phyloP scores from a whole-genome alignment of 2,329 filamentous ascomycete species.

The Diaporthe ampelina region DNA sequence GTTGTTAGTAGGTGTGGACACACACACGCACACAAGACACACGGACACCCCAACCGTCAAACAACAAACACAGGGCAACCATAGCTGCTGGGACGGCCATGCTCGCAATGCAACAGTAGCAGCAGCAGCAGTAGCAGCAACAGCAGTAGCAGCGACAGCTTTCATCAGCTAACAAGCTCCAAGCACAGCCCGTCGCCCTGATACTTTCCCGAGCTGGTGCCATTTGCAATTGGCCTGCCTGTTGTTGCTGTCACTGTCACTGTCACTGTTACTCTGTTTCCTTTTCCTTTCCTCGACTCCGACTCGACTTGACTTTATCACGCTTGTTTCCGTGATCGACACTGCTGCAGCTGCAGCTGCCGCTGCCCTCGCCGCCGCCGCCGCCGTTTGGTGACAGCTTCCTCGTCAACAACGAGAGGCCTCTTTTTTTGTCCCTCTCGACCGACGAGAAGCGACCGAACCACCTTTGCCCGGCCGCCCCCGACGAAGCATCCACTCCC shows the following conservation, averaged over 20 bases:
- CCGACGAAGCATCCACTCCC: not conserved
- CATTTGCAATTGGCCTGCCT: not conserved
- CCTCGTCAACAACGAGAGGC: not conserved
- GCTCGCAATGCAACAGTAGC: constrained; percentile 17
- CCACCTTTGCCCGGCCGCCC: too few relatives aligned
- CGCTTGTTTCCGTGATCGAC: constrained; percentile 12
- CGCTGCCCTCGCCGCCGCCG: not conserved
- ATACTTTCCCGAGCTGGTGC: not conserved
- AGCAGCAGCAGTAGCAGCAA: not conserved
- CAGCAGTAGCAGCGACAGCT: not conserved
- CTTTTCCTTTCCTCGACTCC: not conserved
- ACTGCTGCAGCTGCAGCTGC: not conserved
- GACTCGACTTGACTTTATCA: not conserved
- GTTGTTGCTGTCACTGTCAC: not conserved
- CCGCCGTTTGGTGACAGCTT: not conserved
- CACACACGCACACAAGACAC: not conserved
- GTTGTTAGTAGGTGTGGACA: not conserved
- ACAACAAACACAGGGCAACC: not conserved
- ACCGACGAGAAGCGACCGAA: too few relatives aligned
- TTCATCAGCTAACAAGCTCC: not conserved
- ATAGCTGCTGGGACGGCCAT: not conserved
- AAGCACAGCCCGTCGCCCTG: not conserved
- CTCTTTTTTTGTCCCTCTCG: not conserved
- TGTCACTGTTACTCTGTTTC: not conserved
- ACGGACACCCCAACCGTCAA: too few relatives aligned